Evolutionary conservation across 2,329 filamentous ascomycete genomes (phyloP), one percentile per base, ranked within the genome.

Genomic region (Chaetomiaceae sp.): DNA sequence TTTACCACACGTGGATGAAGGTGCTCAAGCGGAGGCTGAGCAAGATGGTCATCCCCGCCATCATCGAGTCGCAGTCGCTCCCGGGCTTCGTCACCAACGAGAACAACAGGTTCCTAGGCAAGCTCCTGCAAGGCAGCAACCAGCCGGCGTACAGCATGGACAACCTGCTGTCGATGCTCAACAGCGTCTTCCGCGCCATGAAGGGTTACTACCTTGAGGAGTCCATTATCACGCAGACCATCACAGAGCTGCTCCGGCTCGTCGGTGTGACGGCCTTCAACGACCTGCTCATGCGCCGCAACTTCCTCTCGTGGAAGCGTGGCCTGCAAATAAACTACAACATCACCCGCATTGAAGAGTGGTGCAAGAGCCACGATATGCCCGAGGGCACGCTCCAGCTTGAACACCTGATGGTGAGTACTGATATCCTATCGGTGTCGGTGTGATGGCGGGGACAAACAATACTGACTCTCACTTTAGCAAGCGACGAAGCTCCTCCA

Each of bases 1-100:
- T 99, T 65, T 99, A 99, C 73, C 94, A 99, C 74, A 99, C 94
- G 23, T 99, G 94, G 94, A 99, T 99, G 94, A 99, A 99, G 79
- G 89, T 96, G 53, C 76, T 99, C 66, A 99, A 99, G 82, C 96
- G 96, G 84, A 96, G 95, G 76, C 80, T 99, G 59, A 90, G 95
- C 66, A 97, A 97, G 81, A 99, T 99, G 94, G 95, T 99, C 66
- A 95, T 99, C 48, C 94, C 94, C 1, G 94, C 94, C 51, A 99
- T 99, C 69, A 99, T 99, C 66, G 94, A 99, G 71, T 97, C 92
- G 43, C 94, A 99, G 71, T 97, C 94, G 21, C 84, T 99, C 57
- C 94, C 94, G 47, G 94, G 94, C 62, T 99, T 99, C 71, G 94
- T 99, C 62, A 99, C 94, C 55, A 99, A 95, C 71, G 94, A 99